Base-by-base conservation (phyloP, 1,139 yeast genomes). In the Debaryomyces psychrophilus region DNA sequence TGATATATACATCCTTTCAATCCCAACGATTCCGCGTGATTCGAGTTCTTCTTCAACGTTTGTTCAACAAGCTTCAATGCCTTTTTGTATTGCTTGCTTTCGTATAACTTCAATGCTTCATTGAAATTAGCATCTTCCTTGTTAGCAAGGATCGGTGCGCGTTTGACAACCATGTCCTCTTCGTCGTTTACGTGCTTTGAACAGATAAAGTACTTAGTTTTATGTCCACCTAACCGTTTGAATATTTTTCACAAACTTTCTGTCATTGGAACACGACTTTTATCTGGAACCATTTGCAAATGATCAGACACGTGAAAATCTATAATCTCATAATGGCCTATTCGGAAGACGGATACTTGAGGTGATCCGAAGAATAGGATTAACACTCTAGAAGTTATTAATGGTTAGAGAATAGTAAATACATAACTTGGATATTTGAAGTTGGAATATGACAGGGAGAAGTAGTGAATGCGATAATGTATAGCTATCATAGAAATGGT, bases 31-130 rank as follows among this genome's bases (percentile, higher is more conserved):
- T 89, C 96, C 31, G 90, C 87, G 65, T 89, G 92, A 43, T 73
- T 75, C 8, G 90, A 77, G 60, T 83, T 83, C 58, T 88, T 89
- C 69, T 90, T 90, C 59, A 93, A 69, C 58, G 87, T 81, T 37
- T 80, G 73, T 47, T 95, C 98, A 28, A 90, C 79, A 29, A 83
- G 63, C 64, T 88, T 88, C 58, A 90, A 69, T 0, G 96, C 83
- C 60, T 90, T 90, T 62, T 90, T 90, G 73, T 90, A 92, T 65
- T 90, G 93, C 64, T 88, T 90, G 41, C 76, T 64, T 61, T 93
- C 99, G 60, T 90, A 93, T 42, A 88, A 76, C 58, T 84, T 83
- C 61, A 93, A 75, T 1, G 97, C 96, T 55, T 87, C 89, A 50
- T 87, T 79, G 71, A 92, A 90, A 56, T 81, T 82, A 43, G 76